Percentiles rank a stretch among this genome's conserved stretches.
These are phyloP conservation scores for Phytophthora constricta DNA, from an alignment of 352 stramenopile species.

Conservation along the genomic window DNA sequence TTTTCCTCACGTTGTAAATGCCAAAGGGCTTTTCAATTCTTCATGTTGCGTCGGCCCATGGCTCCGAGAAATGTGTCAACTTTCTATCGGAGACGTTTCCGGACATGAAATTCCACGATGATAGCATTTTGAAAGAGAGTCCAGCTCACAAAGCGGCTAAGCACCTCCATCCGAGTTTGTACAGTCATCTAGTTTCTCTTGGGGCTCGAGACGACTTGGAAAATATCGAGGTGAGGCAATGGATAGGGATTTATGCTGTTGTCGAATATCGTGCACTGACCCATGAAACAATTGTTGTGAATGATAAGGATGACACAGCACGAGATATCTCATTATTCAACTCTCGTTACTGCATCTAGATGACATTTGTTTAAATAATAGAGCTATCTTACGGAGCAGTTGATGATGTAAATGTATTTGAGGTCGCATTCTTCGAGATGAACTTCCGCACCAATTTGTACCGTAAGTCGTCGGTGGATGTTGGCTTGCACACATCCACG, in stretches of 20 bases:
- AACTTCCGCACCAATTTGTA: conserved; percentile 75
- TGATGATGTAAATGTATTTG: conserved; percentile 9
- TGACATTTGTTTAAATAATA: conserved; percentile 22
- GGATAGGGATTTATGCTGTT: no score
- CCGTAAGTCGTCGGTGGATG: conserved; percentile 55
- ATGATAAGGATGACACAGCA: conserved; percentile 43
- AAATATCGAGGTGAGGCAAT: conserved; percentile 57
- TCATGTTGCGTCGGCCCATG: conserved; percentile 58
- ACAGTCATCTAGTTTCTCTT: conserved; percentile 37
- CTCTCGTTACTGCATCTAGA: conserved; percentile 42
- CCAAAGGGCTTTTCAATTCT: conserved; percentile 60
- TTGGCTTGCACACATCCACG: conserved; percentile 82
- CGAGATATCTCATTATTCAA: conserved; percentile 37
- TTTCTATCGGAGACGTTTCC: conserved; percentile 53
- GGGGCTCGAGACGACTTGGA: conserved; percentile 58
- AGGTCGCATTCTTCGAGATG: conserved; percentile 42
- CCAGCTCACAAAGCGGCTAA: conserved; percentile 69
- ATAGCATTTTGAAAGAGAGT: conserved; percentile 56
- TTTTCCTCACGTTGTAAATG: background rate
- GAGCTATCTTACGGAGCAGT: conserved; percentile 12
- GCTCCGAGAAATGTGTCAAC: conserved; percentile 50
- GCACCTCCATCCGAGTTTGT: conserved; percentile 50
- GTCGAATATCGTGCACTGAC: background rate
- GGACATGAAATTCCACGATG: conserved; percentile 44
- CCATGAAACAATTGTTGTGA: background rate